A percentile compares a stretch with the other conserved stretches of the same genome.
Evolutionary conservation across 768 basidiomycete genomes (phyloP).

Genomic region (Suillus alpinus): DNA sequence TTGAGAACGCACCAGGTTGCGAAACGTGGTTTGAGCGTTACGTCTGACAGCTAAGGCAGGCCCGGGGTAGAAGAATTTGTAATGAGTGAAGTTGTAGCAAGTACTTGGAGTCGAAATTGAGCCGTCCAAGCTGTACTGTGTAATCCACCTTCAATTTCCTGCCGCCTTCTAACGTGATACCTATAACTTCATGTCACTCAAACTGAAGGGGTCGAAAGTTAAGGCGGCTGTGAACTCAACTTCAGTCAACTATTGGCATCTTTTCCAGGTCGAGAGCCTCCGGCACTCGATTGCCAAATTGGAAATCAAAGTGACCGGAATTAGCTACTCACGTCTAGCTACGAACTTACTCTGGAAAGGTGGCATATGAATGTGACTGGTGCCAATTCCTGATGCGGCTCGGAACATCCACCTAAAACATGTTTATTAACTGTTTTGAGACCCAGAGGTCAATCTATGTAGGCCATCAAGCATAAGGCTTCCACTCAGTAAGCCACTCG

Average conservation of each 20-base stretch:
- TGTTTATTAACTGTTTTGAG: neutral
- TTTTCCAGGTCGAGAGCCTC: neutral
- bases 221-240: neutral
- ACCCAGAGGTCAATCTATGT: neutral
- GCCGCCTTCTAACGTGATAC: neutral
- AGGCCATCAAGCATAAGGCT: neutral
- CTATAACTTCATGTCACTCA: neutral
- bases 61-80: neutral
- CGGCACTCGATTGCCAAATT: neutral
- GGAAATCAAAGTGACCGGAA: neutral
- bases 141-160: neutral
- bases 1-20: neutral
- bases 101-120: neutral
- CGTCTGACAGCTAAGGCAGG: neutral
- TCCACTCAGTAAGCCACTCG: slow-evolving; percentile 52
- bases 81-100: too few species aligned
- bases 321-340: neutral
- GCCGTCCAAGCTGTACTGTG: neutral
- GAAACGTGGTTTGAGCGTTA: neutral
- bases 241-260: neutral
- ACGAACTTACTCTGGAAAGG: neutral
- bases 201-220: neutral
- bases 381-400: neutral
- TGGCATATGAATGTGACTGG: neutral
- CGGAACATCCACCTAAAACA: neutral